These are phyloP conservation scores for Emericellopsis atlantica DNA, from an alignment of 2,329 filamentous ascomycete genomes.

Conservation along the genomic window DNA sequence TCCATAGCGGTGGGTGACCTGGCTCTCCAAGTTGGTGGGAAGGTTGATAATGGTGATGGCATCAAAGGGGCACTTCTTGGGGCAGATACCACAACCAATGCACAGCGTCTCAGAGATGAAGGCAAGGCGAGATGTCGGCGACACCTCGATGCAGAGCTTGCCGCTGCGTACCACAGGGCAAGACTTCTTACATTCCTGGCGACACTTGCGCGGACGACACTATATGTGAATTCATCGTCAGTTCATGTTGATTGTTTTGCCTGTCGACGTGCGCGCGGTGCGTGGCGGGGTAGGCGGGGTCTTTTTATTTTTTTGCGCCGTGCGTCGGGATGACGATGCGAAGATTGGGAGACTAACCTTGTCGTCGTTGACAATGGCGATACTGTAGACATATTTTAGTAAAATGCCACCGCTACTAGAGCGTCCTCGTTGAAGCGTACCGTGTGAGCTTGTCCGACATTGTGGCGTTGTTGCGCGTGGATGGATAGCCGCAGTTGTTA, in stretches of 20 bases:
- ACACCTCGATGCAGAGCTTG: conserved; percentile 95
- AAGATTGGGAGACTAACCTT: conserved; percentile 51
- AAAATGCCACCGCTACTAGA: neutral
- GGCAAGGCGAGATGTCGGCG: conserved; percentile 77
- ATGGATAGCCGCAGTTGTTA: conserved; percentile 5
- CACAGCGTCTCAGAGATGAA: conserved; percentile 96
- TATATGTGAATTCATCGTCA: conserved; percentile 12
- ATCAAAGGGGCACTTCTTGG: conserved; percentile 97
- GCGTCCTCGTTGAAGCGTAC: conserved; percentile 37
- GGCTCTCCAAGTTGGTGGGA: conserved; percentile 95
- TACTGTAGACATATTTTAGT: conserved; percentile 44
- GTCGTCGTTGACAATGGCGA: conserved; percentile 97
- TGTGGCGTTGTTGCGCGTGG: conserved; percentile 19
- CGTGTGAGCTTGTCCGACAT: conserved; percentile 95
- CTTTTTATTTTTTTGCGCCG: conserved; percentile 7
- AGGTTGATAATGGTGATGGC: conserved; percentile 99
- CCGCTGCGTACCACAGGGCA: conserved; percentile 95
- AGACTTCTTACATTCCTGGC: conserved; percentile 98
- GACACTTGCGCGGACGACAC: conserved; percentile 58
- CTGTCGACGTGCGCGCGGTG: conserved; percentile 1
- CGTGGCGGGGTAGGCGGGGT: conserved; percentile 4
- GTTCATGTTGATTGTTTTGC: neutral
- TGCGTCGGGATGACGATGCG: conserved; percentile 11
- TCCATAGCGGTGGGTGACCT: conserved; percentile 96
- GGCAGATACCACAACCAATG: conserved; percentile 98